Percentiles rank a stretch among this genome's conserved stretches.
These are phyloP conservation scores for Penicillium sp. DNA, from an alignment of 2,329 filamentous ascomycete genomes.

Conservation along the genomic window DNA sequence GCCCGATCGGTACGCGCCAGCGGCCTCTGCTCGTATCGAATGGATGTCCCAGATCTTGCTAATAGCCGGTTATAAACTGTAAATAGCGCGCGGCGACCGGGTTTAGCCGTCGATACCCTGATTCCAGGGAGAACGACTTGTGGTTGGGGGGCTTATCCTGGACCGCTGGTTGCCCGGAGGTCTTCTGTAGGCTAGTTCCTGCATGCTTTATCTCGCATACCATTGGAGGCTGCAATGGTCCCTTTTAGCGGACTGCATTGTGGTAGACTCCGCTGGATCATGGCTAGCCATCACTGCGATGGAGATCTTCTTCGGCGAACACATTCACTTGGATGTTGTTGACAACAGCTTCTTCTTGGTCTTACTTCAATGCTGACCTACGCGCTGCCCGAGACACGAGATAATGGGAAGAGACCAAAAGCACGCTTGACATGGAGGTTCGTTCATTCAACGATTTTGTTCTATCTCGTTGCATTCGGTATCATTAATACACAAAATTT, in stretches of 20 bases:
- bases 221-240: not conserved
- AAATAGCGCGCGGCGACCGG: slow-evolving; percentile 1
- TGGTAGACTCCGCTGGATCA: not conserved
- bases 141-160: not conserved
- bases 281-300: not conserved
- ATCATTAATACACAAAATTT: slow-evolving; percentile 19
- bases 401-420: not conserved
- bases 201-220: not conserved
- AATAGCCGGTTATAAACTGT: slow-evolving; percentile 9
- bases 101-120: slow-evolving; percentile 12
- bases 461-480: slow-evolving; percentile 18
- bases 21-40: not conserved
- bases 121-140: not conserved
- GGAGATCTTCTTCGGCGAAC: not conserved
- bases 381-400: not conserved
- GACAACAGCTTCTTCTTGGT: not conserved
- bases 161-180: not conserved
- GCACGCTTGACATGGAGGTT: not conserved
- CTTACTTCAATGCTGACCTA: not conserved
- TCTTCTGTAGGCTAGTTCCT: not conserved
- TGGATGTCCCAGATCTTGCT: not conserved
- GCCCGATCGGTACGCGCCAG: not conserved
- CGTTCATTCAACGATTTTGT: slow-evolving; percentile 17
- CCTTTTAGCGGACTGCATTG: not conserved
- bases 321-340: not conserved